These are phyloP conservation scores for Punctularia strigosozonata DNA, from an alignment of 768 basidiomycete species.

Conservation along the genomic window DNA sequence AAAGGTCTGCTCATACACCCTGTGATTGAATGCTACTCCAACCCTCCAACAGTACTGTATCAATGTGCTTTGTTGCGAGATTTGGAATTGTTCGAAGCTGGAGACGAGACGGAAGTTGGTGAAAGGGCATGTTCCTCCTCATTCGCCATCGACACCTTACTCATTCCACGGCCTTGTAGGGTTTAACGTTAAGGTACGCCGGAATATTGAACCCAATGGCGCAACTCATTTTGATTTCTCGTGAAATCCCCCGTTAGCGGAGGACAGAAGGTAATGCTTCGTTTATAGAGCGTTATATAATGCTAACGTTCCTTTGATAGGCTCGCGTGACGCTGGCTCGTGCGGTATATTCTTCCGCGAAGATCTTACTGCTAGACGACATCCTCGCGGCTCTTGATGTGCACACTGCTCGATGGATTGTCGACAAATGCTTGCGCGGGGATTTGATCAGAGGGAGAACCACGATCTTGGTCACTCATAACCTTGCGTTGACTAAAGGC, in stretches of 20 bases:
- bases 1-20: no score
- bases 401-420: slow-evolving; percentile 38
- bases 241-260: slow-evolving; percentile 15
- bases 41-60: no score
- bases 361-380: slow-evolving; percentile 28
- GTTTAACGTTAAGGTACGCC: slow-evolving; percentile 28
- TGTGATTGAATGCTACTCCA: no score
- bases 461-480: slow-evolving; percentile 26
- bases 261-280: slow-evolving; percentile 35
- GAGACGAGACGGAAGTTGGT: slow-evolving; percentile 42
- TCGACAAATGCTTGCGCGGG: slow-evolving; percentile 33
- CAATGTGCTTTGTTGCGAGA: no score
- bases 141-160: no score
- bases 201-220: not conserved
- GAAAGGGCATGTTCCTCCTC: no score
- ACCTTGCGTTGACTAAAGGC: not conserved
- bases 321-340: slow-evolving; percentile 29
- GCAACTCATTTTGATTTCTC: not conserved
- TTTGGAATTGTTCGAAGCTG: no score
- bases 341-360: slow-evolving; percentile 25
- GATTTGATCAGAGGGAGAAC: slow-evolving; percentile 36
- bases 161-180: no score
- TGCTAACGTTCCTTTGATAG: slow-evolving; percentile 2
- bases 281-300: not conserved
- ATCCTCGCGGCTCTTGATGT: slow-evolving; percentile 37